Percentiles rank a stretch among this genome's conserved stretches.
These are phyloP conservation scores for Vachellia pachyceras DNA, from an alignment of 306 rosid genomes.

Conservation along the genomic window DNA sequence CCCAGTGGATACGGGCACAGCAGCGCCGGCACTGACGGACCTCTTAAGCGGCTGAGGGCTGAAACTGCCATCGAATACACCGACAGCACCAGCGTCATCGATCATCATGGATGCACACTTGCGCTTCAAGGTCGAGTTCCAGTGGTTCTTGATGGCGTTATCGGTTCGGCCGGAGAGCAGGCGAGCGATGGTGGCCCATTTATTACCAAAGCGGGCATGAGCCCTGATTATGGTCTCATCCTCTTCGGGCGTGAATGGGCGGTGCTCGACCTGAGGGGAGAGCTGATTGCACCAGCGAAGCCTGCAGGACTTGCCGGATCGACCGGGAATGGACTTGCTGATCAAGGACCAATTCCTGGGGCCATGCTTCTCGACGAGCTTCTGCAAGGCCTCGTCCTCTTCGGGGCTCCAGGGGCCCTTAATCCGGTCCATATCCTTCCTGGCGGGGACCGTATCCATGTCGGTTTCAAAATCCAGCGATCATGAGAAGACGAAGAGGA, in stretches of 20 bases:
- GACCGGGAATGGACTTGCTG: slow-evolving; percentile 83
- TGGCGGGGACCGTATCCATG: slow-evolving; percentile 36
- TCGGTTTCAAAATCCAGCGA: neutral
- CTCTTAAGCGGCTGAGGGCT: slow-evolving; percentile 64
- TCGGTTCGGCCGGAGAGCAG: slow-evolving; percentile 89
- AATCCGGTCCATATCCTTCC: slow-evolving; percentile 88
- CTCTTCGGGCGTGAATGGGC: slow-evolving; percentile 83
- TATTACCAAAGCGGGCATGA: slow-evolving; percentile 92
- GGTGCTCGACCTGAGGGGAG: slow-evolving; percentile 93
- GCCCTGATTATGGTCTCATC: slow-evolving; percentile 90
- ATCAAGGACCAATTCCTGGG: slow-evolving; percentile 93
- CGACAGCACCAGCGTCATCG: slow-evolving; percentile 17
- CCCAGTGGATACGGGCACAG: slow-evolving; percentile 63
- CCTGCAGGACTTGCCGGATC: slow-evolving; percentile 95
- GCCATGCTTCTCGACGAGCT: slow-evolving; percentile 84
- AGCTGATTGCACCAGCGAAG: slow-evolving; percentile 99
- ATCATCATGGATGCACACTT: slow-evolving; percentile 60
- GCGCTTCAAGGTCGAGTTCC: slow-evolving; percentile 95
- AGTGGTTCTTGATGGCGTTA: slow-evolving; percentile 97
- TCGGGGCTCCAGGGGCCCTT: slow-evolving; percentile 98
- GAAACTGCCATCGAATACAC: slow-evolving; percentile 28
- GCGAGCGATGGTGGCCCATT: slow-evolving; percentile 97
- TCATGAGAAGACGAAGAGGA: neutral
- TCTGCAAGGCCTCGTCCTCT: slow-evolving; percentile 82
- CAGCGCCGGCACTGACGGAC: slow-evolving; percentile 82